A percentile compares a stretch with the other conserved stretches of the same genome.
Conservation (phyloP, 2,329 filamentous ascomycete genomes). For the Pezicula radicicola region DNA sequence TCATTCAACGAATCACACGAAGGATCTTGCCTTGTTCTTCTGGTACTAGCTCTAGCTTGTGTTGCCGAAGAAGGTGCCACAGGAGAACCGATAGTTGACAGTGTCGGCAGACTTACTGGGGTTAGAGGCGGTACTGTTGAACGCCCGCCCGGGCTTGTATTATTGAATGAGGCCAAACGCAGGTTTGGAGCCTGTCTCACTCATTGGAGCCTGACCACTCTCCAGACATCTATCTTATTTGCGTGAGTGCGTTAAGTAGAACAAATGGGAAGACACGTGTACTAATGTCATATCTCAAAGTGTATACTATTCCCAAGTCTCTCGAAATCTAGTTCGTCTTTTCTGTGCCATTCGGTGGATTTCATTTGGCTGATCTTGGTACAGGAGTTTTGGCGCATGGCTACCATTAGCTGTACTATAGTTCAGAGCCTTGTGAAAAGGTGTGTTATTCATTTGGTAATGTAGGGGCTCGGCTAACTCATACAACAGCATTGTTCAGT, state of each 20-base stretch:
- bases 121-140: not conserved
- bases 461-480: not conserved
- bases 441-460: not conserved
- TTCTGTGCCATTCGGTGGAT: no score
- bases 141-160: not conserved
- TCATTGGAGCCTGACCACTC: not conserved
- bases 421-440: not conserved
- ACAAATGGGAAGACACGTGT: no score
- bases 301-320: slow-evolving; percentile 5
- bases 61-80: not conserved
- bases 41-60: slow-evolving; percentile 1
- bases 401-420: not conserved
- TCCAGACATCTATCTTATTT: not conserved
- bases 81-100: not conserved
- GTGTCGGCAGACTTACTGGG: not conserved
- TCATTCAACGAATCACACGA: not conserved
- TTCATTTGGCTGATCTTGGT: not conserved
- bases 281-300: not conserved
- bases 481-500: not conserved
- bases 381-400: slow-evolving; percentile 1
- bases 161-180: slow-evolving; percentile 1
- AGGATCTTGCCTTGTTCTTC: not conserved
- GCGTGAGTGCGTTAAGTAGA: not conserved
- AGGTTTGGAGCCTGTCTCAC: slow-evolving; percentile 1
- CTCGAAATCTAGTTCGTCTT: slow-evolving; percentile 1